A percentile compares a stretch with the other conserved stretches of the same genome.
Evolutionary conservation across 768 basidiomycete species (phyloP).

Genomic region (Astraeus odoratus): DNA sequence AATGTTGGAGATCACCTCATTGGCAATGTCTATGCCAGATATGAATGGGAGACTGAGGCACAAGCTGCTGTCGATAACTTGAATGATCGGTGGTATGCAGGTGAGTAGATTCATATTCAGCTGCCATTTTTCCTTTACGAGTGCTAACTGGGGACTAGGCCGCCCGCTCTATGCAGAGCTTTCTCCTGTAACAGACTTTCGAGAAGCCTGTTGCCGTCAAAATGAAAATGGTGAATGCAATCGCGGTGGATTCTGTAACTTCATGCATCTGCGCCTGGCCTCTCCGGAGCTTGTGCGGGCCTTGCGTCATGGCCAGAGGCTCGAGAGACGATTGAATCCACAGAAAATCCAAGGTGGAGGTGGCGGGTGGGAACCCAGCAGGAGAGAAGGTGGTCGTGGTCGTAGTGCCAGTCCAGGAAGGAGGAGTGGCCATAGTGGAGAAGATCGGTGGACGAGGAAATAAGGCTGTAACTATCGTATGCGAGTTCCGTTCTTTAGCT

Average conservation of each 20-base stretch:
- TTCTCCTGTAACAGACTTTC: constrained; percentile 97
- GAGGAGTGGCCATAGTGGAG: constrained; percentile 57
- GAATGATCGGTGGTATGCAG: constrained; percentile 98
- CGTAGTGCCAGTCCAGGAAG: constrained; percentile 70
- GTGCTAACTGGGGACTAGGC: constrained; percentile 38
- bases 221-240: constrained; percentile 99
- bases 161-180: constrained; percentile 95
- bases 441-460: constrained; percentile 74
- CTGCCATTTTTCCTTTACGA: constrained; percentile 1
- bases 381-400: constrained; percentile 55
- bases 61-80: constrained; percentile 87
- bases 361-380: constrained; percentile 81
- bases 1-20: constrained; percentile 99
- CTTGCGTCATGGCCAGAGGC: constrained; percentile 72
- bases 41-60: constrained; percentile 98
- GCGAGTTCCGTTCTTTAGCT: background rate
- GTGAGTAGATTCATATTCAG: constrained; percentile 29
- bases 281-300: constrained; percentile 77
- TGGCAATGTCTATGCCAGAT: constrained; percentile 96
- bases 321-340: constrained; percentile 76
- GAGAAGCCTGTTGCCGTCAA: constrained; percentile 97
- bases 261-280: constrained; percentile 92
- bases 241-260: constrained; percentile 97
- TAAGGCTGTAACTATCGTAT: constrained; percentile 11
- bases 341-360: constrained; percentile 54